phyloP scores from a whole-genome alignment of 495 filamentous ascomycete species.

The Echria macrotheca region DNA sequence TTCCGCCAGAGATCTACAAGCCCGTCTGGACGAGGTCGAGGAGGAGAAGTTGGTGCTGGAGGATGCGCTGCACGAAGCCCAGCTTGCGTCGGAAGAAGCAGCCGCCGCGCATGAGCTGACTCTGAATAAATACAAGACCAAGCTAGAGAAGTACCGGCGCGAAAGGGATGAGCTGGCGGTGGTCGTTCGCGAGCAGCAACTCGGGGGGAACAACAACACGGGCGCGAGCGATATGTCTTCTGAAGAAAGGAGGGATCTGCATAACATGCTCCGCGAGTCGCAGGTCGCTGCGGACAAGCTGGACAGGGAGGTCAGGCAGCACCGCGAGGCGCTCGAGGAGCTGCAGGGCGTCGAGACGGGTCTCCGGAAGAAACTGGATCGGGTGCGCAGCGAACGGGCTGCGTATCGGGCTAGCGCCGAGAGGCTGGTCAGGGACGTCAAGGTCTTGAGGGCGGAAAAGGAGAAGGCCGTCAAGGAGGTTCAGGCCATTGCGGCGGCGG shows the following conservation, averaged over 20 bases:
- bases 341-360: constrained; percentile 25
- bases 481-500: constrained; percentile 11
- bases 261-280: constrained; percentile 61
- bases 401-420: constrained; percentile 39
- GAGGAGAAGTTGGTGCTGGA: constrained; percentile 85
- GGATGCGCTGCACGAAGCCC: constrained; percentile 65
- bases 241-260: constrained; percentile 55
- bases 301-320: constrained; percentile 37
- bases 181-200: constrained; percentile 24
- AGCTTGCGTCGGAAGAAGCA: constrained; percentile 73
- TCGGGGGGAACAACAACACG: constrained; percentile 23
- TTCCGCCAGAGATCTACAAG: constrained; percentile 73
- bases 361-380: constrained; percentile 42
- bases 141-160: constrained; percentile 42
- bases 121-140: constrained; percentile 48
- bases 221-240: constrained; percentile 29
- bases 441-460: constrained; percentile 35
- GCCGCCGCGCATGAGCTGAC: constrained; percentile 78
- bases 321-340: constrained; percentile 32
- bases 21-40: constrained; percentile 80
- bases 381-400: constrained; percentile 39
- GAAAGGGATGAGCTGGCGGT: constrained; percentile 29
- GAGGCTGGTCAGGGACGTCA: constrained; percentile 37
- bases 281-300: constrained; percentile 50
- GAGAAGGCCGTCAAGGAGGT: constrained; percentile 26